These are phyloP conservation scores for Pichia cabralensis DNA, from an alignment of 805 yeast genomes.

Conservation along the genomic window DNA sequence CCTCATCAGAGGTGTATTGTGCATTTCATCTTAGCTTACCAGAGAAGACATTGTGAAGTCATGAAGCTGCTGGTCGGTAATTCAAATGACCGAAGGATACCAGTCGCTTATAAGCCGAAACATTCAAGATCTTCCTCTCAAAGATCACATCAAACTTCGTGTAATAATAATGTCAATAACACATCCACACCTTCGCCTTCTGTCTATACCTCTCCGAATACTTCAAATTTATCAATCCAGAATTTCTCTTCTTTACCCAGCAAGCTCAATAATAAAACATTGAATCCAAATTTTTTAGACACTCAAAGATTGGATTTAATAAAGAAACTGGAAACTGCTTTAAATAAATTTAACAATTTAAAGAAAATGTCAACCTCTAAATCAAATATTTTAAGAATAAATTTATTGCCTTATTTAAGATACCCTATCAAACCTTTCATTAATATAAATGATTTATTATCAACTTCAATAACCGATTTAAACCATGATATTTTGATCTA, in stretches of 20 bases:
- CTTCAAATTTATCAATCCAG: too few relatives aligned
- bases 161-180: neutral
- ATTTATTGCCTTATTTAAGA: slow-evolving; percentile 36
- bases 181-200: neutral
- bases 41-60: too few relatives aligned
- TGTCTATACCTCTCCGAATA: too few relatives aligned
- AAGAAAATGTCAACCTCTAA: slow-evolving; percentile 30
- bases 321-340: slow-evolving; percentile 34
- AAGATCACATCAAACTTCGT: neutral
- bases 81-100: too few relatives aligned
- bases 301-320: slow-evolving; percentile 9
- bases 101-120: too few relatives aligned
- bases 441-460: slow-evolving; percentile 5
- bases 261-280: too few relatives aligned
- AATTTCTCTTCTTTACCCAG: too few relatives aligned
- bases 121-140: neutral
- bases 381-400: slow-evolving; percentile 37
- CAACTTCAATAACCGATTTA: slow-evolving; percentile 4
- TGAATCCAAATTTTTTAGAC: neutral
- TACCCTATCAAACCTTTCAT: slow-evolving; percentile 5
- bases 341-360: slow-evolving; percentile 32
- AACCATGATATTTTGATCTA: slow-evolving; percentile 5
- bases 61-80: too few relatives aligned
- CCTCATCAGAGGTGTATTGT: too few relatives aligned
- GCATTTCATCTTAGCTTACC: too few relatives aligned